phyloP scores from a whole-genome alignment of 2,329 filamentous ascomycete genomes.

The Phyllosticta citrichinensis region DNA sequence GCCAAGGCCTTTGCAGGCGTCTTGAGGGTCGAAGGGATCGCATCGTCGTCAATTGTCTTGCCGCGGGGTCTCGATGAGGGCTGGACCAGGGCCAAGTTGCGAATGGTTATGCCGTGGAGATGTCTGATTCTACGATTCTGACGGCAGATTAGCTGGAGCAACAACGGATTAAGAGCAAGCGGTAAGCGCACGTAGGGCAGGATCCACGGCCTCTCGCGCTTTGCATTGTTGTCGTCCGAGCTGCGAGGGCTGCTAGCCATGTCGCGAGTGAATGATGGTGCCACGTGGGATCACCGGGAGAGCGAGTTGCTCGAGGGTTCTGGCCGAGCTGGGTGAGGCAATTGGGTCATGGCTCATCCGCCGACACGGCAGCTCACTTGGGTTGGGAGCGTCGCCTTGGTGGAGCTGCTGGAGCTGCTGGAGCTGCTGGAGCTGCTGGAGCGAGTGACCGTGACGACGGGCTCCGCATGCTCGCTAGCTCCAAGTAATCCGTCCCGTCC shows the following conservation, averaged over 20 bases:
- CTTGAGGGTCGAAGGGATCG: slow-evolving; percentile 55
- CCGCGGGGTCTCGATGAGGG: slow-evolving; percentile 40
- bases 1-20: slow-evolving; percentile 57
- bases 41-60: slow-evolving; percentile 67
- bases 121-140: slow-evolving; percentile 84
- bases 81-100: slow-evolving; percentile 66
- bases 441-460: background rate
- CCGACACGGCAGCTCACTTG: background rate
- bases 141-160: background rate
- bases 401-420: background rate
- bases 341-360: background rate
- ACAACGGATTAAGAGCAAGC: background rate
- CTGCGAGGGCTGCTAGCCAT: slow-evolving; percentile 3
- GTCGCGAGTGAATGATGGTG: background rate
- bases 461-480: background rate
- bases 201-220: slow-evolving; percentile 28
- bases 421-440: too few relatives aligned
- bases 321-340: background rate
- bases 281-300: background rate
- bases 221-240: slow-evolving; percentile 9
- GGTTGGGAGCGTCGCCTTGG: background rate
- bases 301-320: background rate
- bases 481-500: background rate
- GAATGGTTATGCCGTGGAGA: slow-evolving; percentile 74
- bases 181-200: slow-evolving; percentile 24